These are phyloP conservation scores for Tylopilus subfusipes DNA, from an alignment of 768 basidiomycete genomes.

Conservation along the genomic window DNA sequence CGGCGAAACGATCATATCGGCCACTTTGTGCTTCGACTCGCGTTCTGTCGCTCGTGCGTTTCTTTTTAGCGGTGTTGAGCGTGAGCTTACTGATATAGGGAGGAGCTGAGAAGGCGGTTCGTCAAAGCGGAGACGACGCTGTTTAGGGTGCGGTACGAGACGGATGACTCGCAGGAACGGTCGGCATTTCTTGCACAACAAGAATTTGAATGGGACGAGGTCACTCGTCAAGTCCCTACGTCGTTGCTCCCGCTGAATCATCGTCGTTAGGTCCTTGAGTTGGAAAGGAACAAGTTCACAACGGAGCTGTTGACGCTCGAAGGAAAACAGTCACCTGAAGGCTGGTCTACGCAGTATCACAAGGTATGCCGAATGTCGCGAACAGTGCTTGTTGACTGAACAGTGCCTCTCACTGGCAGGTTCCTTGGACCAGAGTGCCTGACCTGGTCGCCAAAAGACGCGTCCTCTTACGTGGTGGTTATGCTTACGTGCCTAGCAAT, in stretches of 20 bases:
- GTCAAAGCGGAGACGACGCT: conserved; percentile 84
- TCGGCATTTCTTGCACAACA: conserved; percentile 51
- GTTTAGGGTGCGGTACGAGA: conserved; percentile 79
- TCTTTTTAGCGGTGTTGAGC: not conserved
- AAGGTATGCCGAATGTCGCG: conserved; percentile 49
- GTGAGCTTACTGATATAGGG: conserved; percentile 43
- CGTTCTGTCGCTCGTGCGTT: conserved; percentile 89
- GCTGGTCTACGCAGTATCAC: conserved; percentile 44
- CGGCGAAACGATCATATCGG: conserved; percentile 82
- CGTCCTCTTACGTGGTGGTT: conserved; percentile 74
- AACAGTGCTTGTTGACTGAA: not conserved
- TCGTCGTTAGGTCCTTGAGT: conserved; percentile 46
- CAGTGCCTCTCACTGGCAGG: conserved; percentile 52
- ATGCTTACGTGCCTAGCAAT: conserved; percentile 81
- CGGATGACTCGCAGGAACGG: conserved; percentile 54
- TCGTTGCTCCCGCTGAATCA: conserved; percentile 1
- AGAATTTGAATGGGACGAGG: conserved; percentile 63
- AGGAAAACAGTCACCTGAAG: conserved; percentile 1
- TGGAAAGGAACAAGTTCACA: conserved; percentile 50
- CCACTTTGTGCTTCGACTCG: conserved; percentile 90
- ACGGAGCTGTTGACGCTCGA: conserved; percentile 44
- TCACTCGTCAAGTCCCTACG: conserved; percentile 28
- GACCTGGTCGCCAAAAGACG: conserved; percentile 82
- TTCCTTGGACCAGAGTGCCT: conserved; percentile 94
- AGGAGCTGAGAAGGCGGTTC: conserved; percentile 85